Conservation (phyloP, 1,139 yeast species). For the Saccharomycopsis hybrid region DNA sequence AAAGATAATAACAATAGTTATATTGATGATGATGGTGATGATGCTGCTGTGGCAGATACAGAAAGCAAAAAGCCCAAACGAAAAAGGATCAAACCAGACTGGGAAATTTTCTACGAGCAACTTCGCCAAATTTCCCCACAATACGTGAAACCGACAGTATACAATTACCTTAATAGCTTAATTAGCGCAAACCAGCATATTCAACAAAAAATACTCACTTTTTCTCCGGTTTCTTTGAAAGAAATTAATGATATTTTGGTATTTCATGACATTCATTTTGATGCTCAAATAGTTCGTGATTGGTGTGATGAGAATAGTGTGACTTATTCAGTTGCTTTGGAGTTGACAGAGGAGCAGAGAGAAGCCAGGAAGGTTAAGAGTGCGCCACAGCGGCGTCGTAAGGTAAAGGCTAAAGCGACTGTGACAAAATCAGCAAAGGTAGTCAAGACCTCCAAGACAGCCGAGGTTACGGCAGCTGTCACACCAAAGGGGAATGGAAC, state of each 20-base stretch:
- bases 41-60: no score
- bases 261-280: slow-evolving; percentile 4
- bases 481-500: no score
- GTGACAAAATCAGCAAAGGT: no score
- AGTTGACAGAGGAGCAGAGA: no score
- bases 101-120: slow-evolving; percentile 2
- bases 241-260: slow-evolving; percentile 2
- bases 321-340: slow-evolving; percentile 6
- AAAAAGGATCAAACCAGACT: not conserved
- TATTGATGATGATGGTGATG: no score
- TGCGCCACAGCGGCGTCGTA: no score
- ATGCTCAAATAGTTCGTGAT: slow-evolving; percentile 6
- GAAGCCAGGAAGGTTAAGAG: no score
- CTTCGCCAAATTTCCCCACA: not conserved
- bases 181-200: slow-evolving; percentile 5
- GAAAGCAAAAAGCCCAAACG: no score
- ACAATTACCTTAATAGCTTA: slow-evolving; percentile 5
- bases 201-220: slow-evolving; percentile 12
- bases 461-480: no score
- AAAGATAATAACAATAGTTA: no score
- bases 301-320: slow-evolving; percentile 18
- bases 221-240: slow-evolving; percentile 12
- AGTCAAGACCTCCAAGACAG: no score
- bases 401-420: no score
- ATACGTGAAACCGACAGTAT: slow-evolving; percentile 6